Conservation (phyloP, 305 asterid species). For the Lippia alba region DNA sequence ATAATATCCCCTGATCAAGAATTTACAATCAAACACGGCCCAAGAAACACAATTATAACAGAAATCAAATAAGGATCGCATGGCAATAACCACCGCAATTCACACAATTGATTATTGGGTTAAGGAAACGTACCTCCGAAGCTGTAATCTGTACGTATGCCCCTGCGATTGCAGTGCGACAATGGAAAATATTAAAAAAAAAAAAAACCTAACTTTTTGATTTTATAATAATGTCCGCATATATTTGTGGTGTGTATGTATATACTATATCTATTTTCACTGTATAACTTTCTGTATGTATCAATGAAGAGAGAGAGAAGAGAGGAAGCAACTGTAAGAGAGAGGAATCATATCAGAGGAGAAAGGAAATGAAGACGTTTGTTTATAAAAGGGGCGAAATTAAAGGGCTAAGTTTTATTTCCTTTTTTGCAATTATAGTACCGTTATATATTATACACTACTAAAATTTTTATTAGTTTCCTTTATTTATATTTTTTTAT, state of each 20-base stretch:
- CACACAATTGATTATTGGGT: constrained; percentile 29
- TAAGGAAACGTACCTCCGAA: constrained; percentile 63
- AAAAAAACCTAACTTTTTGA: constrained; percentile 42
- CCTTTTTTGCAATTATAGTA: background rate
- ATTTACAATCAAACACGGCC: constrained; percentile 40
- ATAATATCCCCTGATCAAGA: constrained; percentile 65
- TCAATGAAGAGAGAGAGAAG: constrained; percentile 34
- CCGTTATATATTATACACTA: background rate
- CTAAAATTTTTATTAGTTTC: background rate
- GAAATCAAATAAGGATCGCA: constrained; percentile 27
- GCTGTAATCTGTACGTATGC: constrained; percentile 30
- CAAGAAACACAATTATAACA: constrained; percentile 28
- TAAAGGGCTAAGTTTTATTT: background rate
- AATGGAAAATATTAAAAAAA: constrained; percentile 28
- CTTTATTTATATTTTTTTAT: background rate
- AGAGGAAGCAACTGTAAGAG: constrained; percentile 35
- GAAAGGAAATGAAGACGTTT: constrained; percentile 22
- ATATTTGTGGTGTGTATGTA: constrained; percentile 1
- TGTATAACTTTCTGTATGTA: constrained; percentile 31
- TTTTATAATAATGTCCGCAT: constrained; percentile 24
- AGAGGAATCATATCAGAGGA: constrained; percentile 31
- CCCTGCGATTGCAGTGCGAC: constrained; percentile 49
- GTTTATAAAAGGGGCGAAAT: constrained; percentile 34
- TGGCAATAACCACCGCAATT: constrained; percentile 36
- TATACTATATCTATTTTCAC: background rate